A percentile compares a stretch with the other conserved stretches of the same genome.
Evolutionary conservation across 164 flowering plant species (phyloP).

Genomic region (Dillenia turbinata): DNA sequence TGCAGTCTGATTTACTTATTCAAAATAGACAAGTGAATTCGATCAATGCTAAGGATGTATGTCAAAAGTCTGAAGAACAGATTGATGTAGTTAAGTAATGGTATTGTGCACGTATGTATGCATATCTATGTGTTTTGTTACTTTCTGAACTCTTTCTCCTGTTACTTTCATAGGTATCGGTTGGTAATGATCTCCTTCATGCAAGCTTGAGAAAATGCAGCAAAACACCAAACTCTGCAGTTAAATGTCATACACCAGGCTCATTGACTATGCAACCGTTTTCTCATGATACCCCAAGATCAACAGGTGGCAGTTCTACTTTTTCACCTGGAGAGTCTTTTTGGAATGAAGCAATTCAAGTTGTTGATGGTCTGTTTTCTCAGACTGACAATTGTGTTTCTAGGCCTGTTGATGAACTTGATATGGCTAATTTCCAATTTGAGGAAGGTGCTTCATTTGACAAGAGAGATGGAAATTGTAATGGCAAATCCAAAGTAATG

Average conservation of each 20-base stretch:
- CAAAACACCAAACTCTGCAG: conserved; percentile 15
- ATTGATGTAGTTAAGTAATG: no score
- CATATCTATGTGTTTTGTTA: no score
- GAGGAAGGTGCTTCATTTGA: conserved; percentile 9
- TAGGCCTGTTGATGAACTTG: conserved; percentile 17
- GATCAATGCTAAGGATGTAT: no score
- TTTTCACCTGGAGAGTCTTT: conserved; percentile 96
- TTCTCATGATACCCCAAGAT: conserved; percentile 54
- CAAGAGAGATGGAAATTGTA: conserved; percentile 13
- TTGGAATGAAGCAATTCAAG: conserved; percentile 88
- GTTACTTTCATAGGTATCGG: conserved; percentile 25
- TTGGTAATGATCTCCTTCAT: conserved; percentile 16
- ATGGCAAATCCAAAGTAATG: conserved; percentile 8
- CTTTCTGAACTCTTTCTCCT: no score
- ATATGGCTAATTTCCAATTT: conserved; percentile 13
- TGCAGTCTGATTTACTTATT: conserved; percentile 13
- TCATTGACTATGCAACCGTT: conserved; percentile 15
- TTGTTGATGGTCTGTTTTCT: conserved; percentile 67
- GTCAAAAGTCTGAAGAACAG: no score
- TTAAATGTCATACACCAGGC: conserved; percentile 45
- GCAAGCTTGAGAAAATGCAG: conserved; percentile 56
- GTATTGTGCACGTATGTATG: no score
- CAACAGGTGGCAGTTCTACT: conserved; percentile 54
- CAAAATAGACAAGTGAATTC: conserved; percentile 14
- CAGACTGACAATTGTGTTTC: conserved; percentile 23